Evolutionary conservation across 805 yeast species (phyloP).

Genomic region (Wickerhamiella occidentalis): DNA sequence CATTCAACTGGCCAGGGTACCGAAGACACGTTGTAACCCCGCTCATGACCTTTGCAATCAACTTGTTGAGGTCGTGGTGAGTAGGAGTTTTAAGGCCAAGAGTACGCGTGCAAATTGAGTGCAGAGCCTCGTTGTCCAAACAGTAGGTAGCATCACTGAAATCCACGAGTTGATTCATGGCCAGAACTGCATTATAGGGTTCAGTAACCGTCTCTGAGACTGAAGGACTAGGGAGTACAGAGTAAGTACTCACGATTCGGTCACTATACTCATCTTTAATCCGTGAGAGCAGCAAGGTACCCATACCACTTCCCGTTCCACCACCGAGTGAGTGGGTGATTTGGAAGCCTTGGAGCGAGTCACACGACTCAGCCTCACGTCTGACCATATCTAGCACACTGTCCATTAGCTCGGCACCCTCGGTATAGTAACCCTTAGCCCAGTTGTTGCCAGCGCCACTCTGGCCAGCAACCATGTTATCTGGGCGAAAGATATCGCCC

Average conservation of each 20-base stretch:
- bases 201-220: slow-evolving; percentile 89
- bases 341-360: slow-evolving; percentile 90
- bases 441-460: slow-evolving; percentile 91
- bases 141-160: slow-evolving; percentile 89
- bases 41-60: slow-evolving; percentile 85
- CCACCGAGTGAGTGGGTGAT: slow-evolving; percentile 74
- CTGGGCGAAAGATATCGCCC: slow-evolving; percentile 85
- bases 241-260: slow-evolving; percentile 91
- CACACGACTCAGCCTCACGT: slow-evolving; percentile 89
- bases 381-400: slow-evolving; percentile 80
- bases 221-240: slow-evolving; percentile 85
- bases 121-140: slow-evolving; percentile 87
- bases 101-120: slow-evolving; percentile 78
- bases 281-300: slow-evolving; percentile 72
- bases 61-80: slow-evolving; percentile 63
- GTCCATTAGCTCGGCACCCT: slow-evolving; percentile 89
- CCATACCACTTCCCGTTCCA: slow-evolving; percentile 97
- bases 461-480: slow-evolving; percentile 79
- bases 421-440: slow-evolving; percentile 96
- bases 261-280: slow-evolving; percentile 90
- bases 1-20: slow-evolving; percentile 90
- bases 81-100: slow-evolving; percentile 70
- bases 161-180: slow-evolving; percentile 84
- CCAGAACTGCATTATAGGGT: slow-evolving; percentile 86
- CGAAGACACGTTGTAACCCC: slow-evolving; percentile 91